Evolutionary conservation across 2,329 filamentous ascomycete genomes (phyloP).

Genomic region (Dactylellina drechsleri): DNA sequence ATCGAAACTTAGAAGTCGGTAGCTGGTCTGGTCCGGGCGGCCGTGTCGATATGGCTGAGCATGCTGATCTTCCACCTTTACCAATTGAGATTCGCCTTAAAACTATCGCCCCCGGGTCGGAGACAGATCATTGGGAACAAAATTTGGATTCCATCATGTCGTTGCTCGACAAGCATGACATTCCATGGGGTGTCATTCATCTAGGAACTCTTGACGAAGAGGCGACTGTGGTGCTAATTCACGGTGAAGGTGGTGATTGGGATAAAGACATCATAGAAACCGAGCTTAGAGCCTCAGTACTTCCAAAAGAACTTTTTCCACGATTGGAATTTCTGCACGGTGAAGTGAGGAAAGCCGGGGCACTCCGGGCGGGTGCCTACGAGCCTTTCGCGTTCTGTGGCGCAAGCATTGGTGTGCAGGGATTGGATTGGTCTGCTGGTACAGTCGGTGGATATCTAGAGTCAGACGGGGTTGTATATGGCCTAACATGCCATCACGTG

Average conservation of each 20-base stretch:
- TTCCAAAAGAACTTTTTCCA: slow-evolving; percentile 9
- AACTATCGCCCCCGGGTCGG: background rate
- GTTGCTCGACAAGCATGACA: background rate
- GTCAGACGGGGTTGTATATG: slow-evolving; percentile 5
- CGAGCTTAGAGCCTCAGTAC: background rate
- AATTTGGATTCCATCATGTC: slow-evolving; percentile 4
- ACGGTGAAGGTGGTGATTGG: slow-evolving; percentile 5
- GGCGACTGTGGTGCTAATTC: background rate
- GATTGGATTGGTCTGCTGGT: slow-evolving; percentile 32
- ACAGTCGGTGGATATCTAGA: slow-evolving; percentile 24
- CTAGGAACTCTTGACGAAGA: slow-evolving; percentile 3
- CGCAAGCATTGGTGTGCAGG: slow-evolving; percentile 16
- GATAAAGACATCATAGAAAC: background rate
- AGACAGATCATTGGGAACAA: slow-evolving; percentile 6
- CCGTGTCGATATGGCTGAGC: too few species aligned
- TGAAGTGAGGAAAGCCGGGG: slow-evolving; percentile 11
- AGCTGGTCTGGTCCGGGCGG: too few species aligned
- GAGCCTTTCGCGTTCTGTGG: background rate
- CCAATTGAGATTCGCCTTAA: background rate
- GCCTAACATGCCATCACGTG: slow-evolving; percentile 28
- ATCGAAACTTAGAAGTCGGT: too few species aligned
- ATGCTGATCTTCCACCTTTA: background rate
- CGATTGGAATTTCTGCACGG: background rate
- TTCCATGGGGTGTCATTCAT: slow-evolving; percentile 16
- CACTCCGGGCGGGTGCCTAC: slow-evolving; percentile 10